Evolutionary conservation across 1,284 basidiomycete genomes (phyloP), one percentile per base, ranked within the genome.

Genomic region (Ceratobasidium sp.): DNA sequence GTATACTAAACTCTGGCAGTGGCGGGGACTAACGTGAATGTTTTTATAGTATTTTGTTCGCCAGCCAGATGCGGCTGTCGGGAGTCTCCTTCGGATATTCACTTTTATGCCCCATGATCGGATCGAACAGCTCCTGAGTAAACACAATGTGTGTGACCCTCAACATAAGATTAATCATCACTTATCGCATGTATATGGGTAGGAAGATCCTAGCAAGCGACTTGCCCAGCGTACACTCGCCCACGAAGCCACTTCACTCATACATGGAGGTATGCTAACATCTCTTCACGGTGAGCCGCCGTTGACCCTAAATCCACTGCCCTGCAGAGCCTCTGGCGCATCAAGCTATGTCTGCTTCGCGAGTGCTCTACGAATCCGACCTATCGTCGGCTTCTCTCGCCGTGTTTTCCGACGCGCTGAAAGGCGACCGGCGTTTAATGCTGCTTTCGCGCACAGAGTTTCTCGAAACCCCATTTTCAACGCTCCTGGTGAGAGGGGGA

Each of bases 41-140:
- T 21, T 60, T 75, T 56, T 66, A 46, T 79, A 99, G 94, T 98
- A 96, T 82, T 98, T 98, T 82, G 79, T 95, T 51, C 87, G 91
- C 72, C 87, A 91, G 3, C 81, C 87, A 0, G 96, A 99, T 78
- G 86, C 85, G 18, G 94, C 96, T 76, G 92, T 97, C 0, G 87
- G 86, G 53, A 87, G 85, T 75, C 94, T 95, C 77, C 83, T 99
- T 30, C 88, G 87, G 73, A 82, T 95, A 63, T 92, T 99, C 74
- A 98, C 96, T 0, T 84, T 98, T 25, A 81, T 98, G 11, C 82
- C 90, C 0, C 76, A 86, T 6, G 78, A 84, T 12, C 79, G 86
- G 70, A 90, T 98, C 66, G 79, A 86, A 1, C 79, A 83, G 0
- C 79, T 91, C 1, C 80, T 96, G 78, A 75, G 80, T 0, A 78